phyloP scores from a whole-genome alignment of 2,329 filamentous ascomycete genomes.

The Colletotrichum tamarilloi region DNA sequence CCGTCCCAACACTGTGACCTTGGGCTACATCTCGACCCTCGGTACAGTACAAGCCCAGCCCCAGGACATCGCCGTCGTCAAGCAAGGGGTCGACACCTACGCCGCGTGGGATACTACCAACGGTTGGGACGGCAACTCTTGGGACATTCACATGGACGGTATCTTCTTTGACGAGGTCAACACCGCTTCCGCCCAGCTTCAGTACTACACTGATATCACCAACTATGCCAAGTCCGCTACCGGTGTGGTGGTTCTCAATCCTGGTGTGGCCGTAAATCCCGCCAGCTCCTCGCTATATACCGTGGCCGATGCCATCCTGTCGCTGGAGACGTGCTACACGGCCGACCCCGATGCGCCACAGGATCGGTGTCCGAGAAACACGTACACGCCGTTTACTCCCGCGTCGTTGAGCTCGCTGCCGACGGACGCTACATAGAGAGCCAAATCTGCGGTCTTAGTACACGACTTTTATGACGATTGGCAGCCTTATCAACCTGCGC shows the following conservation, averaged over 20 bases:
- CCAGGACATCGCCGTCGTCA: background rate
- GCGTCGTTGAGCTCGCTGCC: background rate
- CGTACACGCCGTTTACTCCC: constrained; percentile 9
- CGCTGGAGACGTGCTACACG: constrained; percentile 5
- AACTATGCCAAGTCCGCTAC: background rate
- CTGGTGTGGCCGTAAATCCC: background rate
- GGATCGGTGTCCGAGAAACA: constrained; percentile 8
- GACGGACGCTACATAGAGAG: background rate
- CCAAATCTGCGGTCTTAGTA: constrained; percentile 3
- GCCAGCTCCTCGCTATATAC: constrained; percentile 1
- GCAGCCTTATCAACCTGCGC: constrained; percentile 2
- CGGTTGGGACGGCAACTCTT: background rate
- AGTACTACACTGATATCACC: constrained; percentile 8
- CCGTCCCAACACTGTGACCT: constrained; percentile 6
- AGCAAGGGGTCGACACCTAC: background rate
- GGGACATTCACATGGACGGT: constrained; percentile 4
- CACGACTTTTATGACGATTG: constrained; percentile 12
- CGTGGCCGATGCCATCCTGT: constrained; percentile 1
- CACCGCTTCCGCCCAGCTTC: background rate
- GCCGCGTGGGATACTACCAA: background rate
- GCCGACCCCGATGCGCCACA: background rate
- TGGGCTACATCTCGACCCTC: constrained; percentile 16
- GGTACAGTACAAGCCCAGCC: constrained; percentile 1
- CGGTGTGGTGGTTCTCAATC: constrained; percentile 3
- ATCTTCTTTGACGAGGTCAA: constrained; percentile 19